These are phyloP conservation scores for Ulmus americana DNA, from an alignment of 331 rosid species.

Conservation along the genomic window DNA sequence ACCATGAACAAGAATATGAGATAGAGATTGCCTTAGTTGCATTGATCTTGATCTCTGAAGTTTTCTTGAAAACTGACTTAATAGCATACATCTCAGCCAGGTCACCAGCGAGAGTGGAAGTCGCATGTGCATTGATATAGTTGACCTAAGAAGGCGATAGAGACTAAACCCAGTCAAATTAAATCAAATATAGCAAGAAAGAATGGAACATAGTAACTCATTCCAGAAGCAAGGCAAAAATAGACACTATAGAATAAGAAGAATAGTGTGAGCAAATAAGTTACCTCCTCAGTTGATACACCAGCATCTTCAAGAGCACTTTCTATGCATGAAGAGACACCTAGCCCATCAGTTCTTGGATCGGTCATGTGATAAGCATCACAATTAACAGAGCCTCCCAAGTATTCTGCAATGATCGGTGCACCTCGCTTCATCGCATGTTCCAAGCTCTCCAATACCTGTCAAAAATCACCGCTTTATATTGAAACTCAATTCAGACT, in stretches of 20 bases:
- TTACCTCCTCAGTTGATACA: constrained; percentile 94
- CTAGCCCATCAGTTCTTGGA: constrained; percentile 96
- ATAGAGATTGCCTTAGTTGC: constrained; percentile 75
- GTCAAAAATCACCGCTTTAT: constrained; percentile 20
- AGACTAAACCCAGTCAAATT: background rate
- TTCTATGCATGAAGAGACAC: constrained; percentile 88
- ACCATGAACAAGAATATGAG: constrained; percentile 6
- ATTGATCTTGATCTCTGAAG: constrained; percentile 81
- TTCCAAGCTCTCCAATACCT: constrained; percentile 94
- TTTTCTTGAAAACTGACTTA: constrained; percentile 83
- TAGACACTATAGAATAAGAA: constrained; percentile 1
- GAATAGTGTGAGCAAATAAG: background rate
- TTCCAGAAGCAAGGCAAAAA: background rate
- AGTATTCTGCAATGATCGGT: constrained; percentile 81
- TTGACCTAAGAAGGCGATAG: constrained; percentile 53
- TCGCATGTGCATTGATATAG: constrained; percentile 97
- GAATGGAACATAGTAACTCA: background rate
- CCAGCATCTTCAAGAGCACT: constrained; percentile 96
- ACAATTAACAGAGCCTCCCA: constrained; percentile 97
- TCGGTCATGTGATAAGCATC: constrained; percentile 96
- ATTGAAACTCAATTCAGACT: background rate
- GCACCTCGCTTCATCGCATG: constrained; percentile 93
- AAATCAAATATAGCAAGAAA: background rate
- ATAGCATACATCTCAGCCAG: constrained; percentile 92
- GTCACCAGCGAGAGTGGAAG: constrained; percentile 94